These are phyloP conservation scores for Xerocomus nothofagi DNA, from an alignment of 1,284 basidiomycete species.

Conservation along the genomic window DNA sequence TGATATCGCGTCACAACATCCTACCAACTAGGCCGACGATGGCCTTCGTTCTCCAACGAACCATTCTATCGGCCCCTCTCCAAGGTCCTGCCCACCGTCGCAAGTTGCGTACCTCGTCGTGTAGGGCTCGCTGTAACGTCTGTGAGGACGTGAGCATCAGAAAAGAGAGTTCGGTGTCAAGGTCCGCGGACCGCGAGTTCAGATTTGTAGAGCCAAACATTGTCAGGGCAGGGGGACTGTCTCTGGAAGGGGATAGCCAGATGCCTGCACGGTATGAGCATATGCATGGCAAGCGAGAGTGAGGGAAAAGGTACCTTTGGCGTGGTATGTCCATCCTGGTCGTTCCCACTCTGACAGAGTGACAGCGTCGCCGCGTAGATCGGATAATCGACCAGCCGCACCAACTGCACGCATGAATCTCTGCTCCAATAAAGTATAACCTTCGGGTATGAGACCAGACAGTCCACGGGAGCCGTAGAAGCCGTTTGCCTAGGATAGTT, in stretches of 20 bases:
- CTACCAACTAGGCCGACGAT: conserved; percentile 65
- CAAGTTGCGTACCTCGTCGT: conserved; percentile 48
- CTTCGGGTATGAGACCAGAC: conserved; percentile 92
- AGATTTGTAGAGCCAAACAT: conserved; percentile 97
- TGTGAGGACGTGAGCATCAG: conserved; percentile 71
- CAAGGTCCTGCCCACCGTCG: conserved; percentile 50
- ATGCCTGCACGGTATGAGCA: conserved; percentile 55
- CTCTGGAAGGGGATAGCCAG: conserved; percentile 71
- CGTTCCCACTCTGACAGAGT: conserved; percentile 86
- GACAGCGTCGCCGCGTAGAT: conserved; percentile 47
- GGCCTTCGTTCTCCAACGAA: conserved; percentile 68
- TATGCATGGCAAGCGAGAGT: neutral
- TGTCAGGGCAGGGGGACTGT: conserved; percentile 67
- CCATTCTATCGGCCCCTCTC: conserved; percentile 64
- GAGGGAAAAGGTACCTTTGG: conserved; percentile 69
- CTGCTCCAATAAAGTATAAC: conserved; percentile 87
- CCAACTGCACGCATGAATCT: conserved; percentile 76
- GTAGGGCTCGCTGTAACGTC: conserved; percentile 40
- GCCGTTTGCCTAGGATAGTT: conserved; percentile 77
- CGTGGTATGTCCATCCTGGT: conserved; percentile 97
- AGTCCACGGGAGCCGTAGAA: conserved; percentile 90
- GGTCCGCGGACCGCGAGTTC: conserved; percentile 85
- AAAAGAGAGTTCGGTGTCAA: conserved; percentile 94
- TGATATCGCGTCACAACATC: conserved; percentile 46
- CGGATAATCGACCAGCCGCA: conserved; percentile 51